phyloP scores from a whole-genome alignment of 1,139 yeast genomes.

The Saccharomyces hybrid region DNA sequence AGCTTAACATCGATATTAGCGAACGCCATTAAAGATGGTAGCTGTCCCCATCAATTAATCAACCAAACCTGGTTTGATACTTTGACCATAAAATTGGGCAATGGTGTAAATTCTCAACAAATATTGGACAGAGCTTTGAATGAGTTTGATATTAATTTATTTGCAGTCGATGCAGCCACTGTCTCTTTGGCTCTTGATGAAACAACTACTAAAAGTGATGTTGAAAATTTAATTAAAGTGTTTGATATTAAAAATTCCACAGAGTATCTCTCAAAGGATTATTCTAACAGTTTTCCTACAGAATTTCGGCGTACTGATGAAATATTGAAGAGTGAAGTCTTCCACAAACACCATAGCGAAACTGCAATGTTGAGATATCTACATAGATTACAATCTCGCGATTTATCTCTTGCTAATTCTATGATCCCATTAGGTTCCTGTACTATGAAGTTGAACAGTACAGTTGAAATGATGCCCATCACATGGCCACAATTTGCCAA shows the following conservation, averaged over 20 bases:
- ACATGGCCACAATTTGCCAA: conserved; percentile 89
- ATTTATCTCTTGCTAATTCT: conserved; percentile 85
- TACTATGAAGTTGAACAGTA: conserved; percentile 94
- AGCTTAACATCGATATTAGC: conserved; percentile 73
- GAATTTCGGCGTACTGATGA: conserved; percentile 54
- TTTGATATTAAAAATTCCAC: conserved; percentile 35
- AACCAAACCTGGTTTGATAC: conserved; percentile 83
- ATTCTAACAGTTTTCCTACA: conserved; percentile 36
- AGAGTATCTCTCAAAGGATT: conserved; percentile 10
- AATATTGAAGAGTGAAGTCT: conserved; percentile 66
- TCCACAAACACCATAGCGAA: conserved; percentile 85
- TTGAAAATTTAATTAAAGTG: conserved; percentile 48
- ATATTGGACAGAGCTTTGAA: conserved; percentile 51
- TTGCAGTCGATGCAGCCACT: conserved; percentile 53
- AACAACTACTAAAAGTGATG: conserved; percentile 61
- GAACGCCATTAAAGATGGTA: conserved; percentile 38
- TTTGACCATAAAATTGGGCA: conserved; percentile 53
- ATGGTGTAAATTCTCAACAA: conserved; percentile 45
- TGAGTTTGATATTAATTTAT: conserved; percentile 64
- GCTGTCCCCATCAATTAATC: conserved; percentile 46
- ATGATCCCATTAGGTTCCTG: conserved; percentile 98
- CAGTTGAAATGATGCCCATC: conserved; percentile 89
- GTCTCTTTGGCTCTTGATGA: conserved; percentile 82
- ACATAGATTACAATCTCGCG: conserved; percentile 78
- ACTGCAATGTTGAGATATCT: conserved; percentile 90